Conservation (phyloP, 1,139 yeast species). For the Candida tropicalis region DNA sequence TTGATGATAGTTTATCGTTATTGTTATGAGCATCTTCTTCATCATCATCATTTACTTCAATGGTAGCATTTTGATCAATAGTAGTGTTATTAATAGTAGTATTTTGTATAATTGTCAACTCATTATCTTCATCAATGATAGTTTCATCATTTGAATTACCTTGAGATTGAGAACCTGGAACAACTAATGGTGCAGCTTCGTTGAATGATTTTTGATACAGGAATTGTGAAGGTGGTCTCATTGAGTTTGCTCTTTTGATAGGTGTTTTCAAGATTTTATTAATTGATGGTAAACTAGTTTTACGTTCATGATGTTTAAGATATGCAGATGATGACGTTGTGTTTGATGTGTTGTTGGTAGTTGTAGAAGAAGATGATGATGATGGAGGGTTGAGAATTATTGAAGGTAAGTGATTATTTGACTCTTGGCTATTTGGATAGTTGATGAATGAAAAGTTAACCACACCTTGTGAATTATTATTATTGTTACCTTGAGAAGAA, state of each 20-base stretch:
- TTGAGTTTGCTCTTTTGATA: slow-evolving; percentile 35
- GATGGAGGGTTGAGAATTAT: slow-evolving; percentile 15
- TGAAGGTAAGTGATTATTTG: slow-evolving; percentile 14
- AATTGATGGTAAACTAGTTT: slow-evolving; percentile 37
- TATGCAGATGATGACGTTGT: slow-evolving; percentile 10
- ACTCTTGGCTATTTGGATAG: slow-evolving; percentile 4
- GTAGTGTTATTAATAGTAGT: slow-evolving; percentile 20
- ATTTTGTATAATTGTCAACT: slow-evolving; percentile 20
- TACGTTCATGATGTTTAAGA: slow-evolving; percentile 4
- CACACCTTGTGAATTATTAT: neutral
- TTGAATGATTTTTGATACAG: slow-evolving; percentile 17
- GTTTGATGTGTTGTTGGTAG: neutral
- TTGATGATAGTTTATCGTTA: no score
- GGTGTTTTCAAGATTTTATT: slow-evolving; percentile 51
- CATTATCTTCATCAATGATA: slow-evolving; percentile 41
- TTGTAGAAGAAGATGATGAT: slow-evolving; percentile 4
- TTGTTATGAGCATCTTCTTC: slow-evolving; percentile 10
- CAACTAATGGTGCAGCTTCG: slow-evolving; percentile 14
- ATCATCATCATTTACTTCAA: slow-evolving; percentile 13
- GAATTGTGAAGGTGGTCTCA: slow-evolving; percentile 21
- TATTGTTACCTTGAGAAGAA: slow-evolving; percentile 2
- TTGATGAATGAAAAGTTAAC: slow-evolving; percentile 7
- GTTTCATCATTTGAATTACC: slow-evolving; percentile 26
- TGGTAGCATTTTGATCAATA: slow-evolving; percentile 18
- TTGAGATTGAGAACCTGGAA: slow-evolving; percentile 11